Evolutionary conservation across 2,329 filamentous ascomycete genomes (phyloP).

Genomic region (Cercospora citrullina): DNA sequence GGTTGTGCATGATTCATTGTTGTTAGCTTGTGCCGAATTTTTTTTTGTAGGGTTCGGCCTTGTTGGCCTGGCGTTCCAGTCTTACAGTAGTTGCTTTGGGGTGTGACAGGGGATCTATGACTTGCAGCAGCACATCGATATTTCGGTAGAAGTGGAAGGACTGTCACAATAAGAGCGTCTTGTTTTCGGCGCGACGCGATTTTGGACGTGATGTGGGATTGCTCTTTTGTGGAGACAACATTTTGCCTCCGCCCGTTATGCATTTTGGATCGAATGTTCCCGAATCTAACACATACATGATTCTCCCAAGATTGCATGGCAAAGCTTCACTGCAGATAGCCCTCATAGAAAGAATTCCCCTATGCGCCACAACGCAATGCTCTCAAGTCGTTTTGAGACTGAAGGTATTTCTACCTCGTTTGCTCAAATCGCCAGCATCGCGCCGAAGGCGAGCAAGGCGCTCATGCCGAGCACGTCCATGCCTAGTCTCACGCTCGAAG

Average conservation of each 20-base stretch:
- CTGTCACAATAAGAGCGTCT: not conserved
- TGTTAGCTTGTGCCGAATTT: not conserved
- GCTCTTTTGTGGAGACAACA: not conserved
- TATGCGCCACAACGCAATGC: not conserved
- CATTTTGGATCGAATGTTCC: not conserved
- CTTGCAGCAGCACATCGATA: not conserved
- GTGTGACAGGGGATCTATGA: not conserved
- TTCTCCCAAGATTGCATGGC: not conserved
- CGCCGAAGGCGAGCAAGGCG: constrained; percentile 32
- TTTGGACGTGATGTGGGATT: not conserved
- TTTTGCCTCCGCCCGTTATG: not conserved
- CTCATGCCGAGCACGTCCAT: constrained; percentile 31
- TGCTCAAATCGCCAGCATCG: constrained; percentile 30
- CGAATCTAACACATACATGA: not conserved
- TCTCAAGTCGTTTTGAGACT: not conserved
- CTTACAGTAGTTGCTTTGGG: not conserved
- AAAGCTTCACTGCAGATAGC: not conserved
- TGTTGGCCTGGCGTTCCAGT: too few species aligned
- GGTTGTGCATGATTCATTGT: not conserved
- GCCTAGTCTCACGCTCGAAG: constrained; percentile 26
- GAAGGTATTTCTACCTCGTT: not conserved
- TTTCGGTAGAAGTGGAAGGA: not conserved
- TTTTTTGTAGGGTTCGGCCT: not conserved
- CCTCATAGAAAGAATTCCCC: not conserved
- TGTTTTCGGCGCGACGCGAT: not conserved